Percentiles rank a stretch among this genome's conserved stretches.
Evolutionary conservation across 176 grass and related monocot genomes (phyloP).

Genomic region (Miscanthus lutarioriparius): DNA sequence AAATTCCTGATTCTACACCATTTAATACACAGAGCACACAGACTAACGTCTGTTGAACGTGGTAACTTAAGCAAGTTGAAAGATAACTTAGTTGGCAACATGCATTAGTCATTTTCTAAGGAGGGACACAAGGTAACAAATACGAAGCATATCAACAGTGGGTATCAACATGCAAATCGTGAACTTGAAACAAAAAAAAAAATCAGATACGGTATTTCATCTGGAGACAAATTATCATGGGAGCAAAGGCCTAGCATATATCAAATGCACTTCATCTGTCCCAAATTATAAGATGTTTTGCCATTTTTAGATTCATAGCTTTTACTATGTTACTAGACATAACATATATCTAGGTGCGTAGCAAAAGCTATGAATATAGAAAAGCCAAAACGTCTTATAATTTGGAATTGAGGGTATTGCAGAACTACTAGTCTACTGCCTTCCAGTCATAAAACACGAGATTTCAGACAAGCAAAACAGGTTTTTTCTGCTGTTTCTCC

Average conservation of each 20-base stretch:
- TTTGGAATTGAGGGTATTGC: neutral
- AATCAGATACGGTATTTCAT: neutral
- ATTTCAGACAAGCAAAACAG: neutral
- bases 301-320: too few relatives aligned
- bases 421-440: neutral
- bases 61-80: too few relatives aligned
- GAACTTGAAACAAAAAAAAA: neutral
- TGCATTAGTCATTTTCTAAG: neutral
- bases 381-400: too few relatives aligned
- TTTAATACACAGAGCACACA: neutral
- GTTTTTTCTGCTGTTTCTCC: neutral
- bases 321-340: too few relatives aligned
- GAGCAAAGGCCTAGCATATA: neutral
- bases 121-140: neutral
- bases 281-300: too few relatives aligned
- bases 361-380: too few relatives aligned
- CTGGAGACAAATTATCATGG: neutral
- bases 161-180: neutral
- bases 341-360: too few relatives aligned
- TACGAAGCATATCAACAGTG: neutral
- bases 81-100: neutral
- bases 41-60: neutral
- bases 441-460: neutral
- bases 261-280: neutral
- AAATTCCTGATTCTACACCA: neutral